Evolutionary conservation across 78 protist genomes (phyloP), one percentile per base, ranked within the genome.

Genomic region (Chrysochromulina parva): DNA sequence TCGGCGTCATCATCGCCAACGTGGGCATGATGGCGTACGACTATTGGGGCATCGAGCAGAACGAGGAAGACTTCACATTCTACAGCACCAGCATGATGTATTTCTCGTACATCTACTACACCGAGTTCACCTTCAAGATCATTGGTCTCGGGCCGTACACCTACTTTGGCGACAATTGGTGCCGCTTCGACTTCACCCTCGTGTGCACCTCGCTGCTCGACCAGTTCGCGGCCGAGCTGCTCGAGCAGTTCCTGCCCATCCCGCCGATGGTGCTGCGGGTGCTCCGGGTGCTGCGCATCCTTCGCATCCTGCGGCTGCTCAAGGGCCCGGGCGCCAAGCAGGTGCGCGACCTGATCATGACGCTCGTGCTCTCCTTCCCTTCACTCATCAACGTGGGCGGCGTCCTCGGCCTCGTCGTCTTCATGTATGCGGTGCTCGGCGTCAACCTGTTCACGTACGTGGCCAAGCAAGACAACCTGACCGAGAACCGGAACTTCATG

Each of bases 121-220:
- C 84, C 55, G 94, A 92, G 80, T 81, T 88, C 14, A 0, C 3
- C 13, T 6, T 92, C 71, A 92, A 92, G 88, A 4, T 91, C 19
- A 5, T 57, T 11, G 88, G 47, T 22, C 17, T 84, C 57, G 60
- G 52, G 13, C 4, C 55, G 55, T 14, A 11, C 19, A 13, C 10
- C 48, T 73, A n/a, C 66, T 55, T 28, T 3, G 60, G 16, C 54
- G 60, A 65, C 78, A 9, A 58, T 26, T 48, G 20, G 58, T 80
- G 80, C 50, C n/a, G 1, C 53, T 80, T 90, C 60, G 92, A 90
- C n/a, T 24, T 22, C 24, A 4, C 26, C 16, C 65, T 90, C 73
- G 73, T 58, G 28, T 20, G 3, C 16, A n/a, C 57, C 57, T 17
- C 73, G n/a, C 19, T 78, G n/a, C 16, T 85, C 11, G 87, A 80